Base-by-base conservation (phyloP, 2,329 filamentous ascomycete genomes). In the Colletotrichum graminicola region DNA sequence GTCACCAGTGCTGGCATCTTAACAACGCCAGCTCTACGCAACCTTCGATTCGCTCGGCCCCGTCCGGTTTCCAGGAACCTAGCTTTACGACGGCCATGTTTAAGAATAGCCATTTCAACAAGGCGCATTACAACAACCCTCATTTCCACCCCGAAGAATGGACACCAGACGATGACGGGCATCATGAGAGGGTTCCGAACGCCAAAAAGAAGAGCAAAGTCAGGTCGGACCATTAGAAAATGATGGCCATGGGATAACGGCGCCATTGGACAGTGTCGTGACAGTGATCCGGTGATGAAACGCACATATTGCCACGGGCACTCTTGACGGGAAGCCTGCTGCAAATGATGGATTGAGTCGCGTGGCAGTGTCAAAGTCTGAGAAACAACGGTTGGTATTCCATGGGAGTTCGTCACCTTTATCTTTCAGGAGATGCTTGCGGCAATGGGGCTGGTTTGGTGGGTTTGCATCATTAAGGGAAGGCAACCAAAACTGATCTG, bases 21-120 rank as follows among this genome's bases (percentile, higher is more conserved):
- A 85, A 84, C 63, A 82, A 78, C 68, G 79, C 77, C 55, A 79
- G 76, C 61, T 59, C 67, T 16, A 43, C 56, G 14, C 67, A 73
- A 32, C 62, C 71, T 10, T 68, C 71, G 1, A 51, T 69, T 39
- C 77, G 78, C 77, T 59, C 78, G 77, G 51, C 63, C 23, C 61
- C 62, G n/a, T 14, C 62, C 5, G 57, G 55, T 21, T 79, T 80
- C n/a, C 76, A 77, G 1, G 86, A 87, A 68, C 84, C 85, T n/a
- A 80, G 82, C 5, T 85, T 86, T 62, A 84, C 84, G 64, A 91
- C 88, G 2, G 86, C 83, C 62, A 89, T 87, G 1, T 92, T 92
- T 76, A 90, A 90, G 76, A 91, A 92, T 74, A 90, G 87, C 63
- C 88, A 91, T 66, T 91, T 89, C 80, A 92, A 92, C 75, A 86